A percentile compares a stretch with the other conserved stretches of the same genome.
phyloP scores from a whole-genome alignment of 1,139 yeast genomes.

The Suhomyces guaymorum region DNA sequence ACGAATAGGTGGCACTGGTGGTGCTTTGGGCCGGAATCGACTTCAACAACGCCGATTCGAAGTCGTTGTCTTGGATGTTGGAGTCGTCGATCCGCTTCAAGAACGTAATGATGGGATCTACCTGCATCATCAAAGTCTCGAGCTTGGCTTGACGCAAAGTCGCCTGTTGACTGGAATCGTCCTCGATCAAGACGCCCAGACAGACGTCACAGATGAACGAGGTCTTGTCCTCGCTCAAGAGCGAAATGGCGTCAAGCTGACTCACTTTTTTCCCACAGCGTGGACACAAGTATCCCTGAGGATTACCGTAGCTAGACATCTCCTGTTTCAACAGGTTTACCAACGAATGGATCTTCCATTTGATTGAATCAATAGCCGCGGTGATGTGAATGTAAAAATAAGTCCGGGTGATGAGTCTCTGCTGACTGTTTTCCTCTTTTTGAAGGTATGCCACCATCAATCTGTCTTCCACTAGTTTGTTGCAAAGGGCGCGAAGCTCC shows the following conservation, averaged over 20 bases:
- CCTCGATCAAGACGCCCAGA: constrained; percentile 74
- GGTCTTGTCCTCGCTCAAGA: constrained; percentile 75
- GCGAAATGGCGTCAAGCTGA: constrained; percentile 83
- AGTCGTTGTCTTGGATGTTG: constrained; percentile 82
- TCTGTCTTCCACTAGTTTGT: constrained; percentile 80
- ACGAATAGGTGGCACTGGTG: constrained; percentile 62
- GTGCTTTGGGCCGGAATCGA: constrained; percentile 84
- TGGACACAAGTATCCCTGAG: constrained; percentile 93
- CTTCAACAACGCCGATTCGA: constrained; percentile 74
- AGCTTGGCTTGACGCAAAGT: constrained; percentile 78
- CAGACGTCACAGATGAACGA: constrained; percentile 87
- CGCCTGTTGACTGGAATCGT: constrained; percentile 83
- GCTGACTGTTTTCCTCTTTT: constrained; percentile 74
- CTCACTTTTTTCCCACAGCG: constrained; percentile 78
- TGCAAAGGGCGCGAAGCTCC: constrained; percentile 81
- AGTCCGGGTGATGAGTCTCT: constrained; percentile 68
- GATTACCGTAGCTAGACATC: constrained; percentile 77
- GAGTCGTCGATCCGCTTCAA: constrained; percentile 85
- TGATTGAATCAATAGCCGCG: constrained; percentile 91
- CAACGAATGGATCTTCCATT: constrained; percentile 92
- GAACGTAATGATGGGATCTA: constrained; percentile 83
- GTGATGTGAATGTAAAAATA: constrained; percentile 88
- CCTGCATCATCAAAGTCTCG: constrained; percentile 82
- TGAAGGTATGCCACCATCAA: constrained; percentile 67
- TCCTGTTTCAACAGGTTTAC: constrained; percentile 80